A percentile compares a stretch with the other conserved stretches of the same genome.
Evolutionary conservation across 768 basidiomycete genomes (phyloP).

Genomic region (Boletus vinaceobasis): DNA sequence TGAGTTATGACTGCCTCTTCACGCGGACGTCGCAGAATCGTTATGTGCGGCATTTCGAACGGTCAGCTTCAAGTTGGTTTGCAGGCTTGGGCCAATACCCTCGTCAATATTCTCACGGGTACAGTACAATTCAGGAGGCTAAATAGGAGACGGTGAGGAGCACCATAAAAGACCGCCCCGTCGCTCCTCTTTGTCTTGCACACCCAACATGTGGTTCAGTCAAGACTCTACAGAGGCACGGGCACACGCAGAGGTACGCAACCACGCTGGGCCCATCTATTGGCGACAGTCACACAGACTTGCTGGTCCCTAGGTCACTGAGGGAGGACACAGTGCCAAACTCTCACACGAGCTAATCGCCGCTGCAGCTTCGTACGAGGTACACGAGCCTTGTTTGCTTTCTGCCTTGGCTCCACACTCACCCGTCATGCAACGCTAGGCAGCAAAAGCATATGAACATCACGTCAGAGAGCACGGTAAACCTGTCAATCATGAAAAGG

Average conservation of each 20-base stretch:
- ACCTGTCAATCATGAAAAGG: constrained; percentile 23
- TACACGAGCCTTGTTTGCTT: not conserved
- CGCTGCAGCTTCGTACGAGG: constrained; percentile 30
- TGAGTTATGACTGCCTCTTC: constrained; percentile 75
- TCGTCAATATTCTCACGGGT: constrained; percentile 7
- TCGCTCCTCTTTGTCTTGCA: not conserved
- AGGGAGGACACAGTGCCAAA: constrained; percentile 15
- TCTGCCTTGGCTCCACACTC: not conserved
- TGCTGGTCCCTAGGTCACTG: constrained; percentile 9
- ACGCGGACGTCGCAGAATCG: constrained; percentile 66
- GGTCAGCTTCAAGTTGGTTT: not conserved
- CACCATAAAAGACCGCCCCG: too few species aligned
- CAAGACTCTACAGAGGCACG: constrained; percentile 23
- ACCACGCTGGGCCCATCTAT: too few species aligned
- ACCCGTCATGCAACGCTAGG: constrained; percentile 13
- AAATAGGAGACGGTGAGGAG: not conserved
- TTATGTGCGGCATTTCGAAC: constrained; percentile 52
- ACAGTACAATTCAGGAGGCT: too few species aligned
- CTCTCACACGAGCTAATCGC: constrained; percentile 28
- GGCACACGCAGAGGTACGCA: constrained; percentile 18
- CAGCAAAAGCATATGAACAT: constrained; percentile 29
- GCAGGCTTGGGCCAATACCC: too few species aligned
- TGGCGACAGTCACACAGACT: not conserved
- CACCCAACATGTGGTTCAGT: constrained; percentile 21
- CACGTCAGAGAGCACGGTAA: constrained; percentile 18